Evolutionary conservation across 768 basidiomycete genomes (phyloP).

Genomic region (Amanita inopinata): DNA sequence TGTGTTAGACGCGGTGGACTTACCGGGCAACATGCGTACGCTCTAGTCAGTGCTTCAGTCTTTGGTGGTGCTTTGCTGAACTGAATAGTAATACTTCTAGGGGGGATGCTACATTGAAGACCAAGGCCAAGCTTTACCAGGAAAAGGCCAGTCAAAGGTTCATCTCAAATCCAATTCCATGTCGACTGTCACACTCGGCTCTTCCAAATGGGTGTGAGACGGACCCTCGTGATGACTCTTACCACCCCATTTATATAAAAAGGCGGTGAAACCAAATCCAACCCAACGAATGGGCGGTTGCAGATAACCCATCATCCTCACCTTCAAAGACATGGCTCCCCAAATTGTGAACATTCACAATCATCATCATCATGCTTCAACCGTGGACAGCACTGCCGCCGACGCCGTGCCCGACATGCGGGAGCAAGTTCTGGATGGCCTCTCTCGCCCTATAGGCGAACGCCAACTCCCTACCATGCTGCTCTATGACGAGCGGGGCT

Average conservation of each 20-base stretch:
- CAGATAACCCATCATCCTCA: not conserved
- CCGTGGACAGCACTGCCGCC: conserved; percentile 16
- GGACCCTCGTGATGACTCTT: no score
- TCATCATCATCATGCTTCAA: conserved; percentile 13
- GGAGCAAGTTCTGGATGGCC: conserved; percentile 42
- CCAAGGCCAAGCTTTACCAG: no score
- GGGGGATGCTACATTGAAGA: no score
- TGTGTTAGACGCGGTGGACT: no score
- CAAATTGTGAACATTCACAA: conserved; percentile 44
- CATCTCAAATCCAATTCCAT: no score
- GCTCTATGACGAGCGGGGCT: conserved; percentile 79
- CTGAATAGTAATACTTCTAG: not conserved
- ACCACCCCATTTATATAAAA: no score
- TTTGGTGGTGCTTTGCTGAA: no score
- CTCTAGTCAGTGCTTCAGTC: no score
- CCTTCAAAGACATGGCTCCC: conserved; percentile 24
- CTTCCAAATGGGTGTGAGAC: no score
- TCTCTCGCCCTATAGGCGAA: conserved; percentile 40
- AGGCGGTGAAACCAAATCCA: not conserved
- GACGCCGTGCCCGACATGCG: conserved; percentile 27
- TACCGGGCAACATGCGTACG: no score
- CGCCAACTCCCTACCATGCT: conserved; percentile 73
- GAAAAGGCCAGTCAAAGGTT: not conserved
- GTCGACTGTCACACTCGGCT: no score
- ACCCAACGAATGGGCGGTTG: no score